These are phyloP conservation scores for Ilex aquifolium DNA, from an alignment of 257 asterid species.

Conservation along the genomic window DNA sequence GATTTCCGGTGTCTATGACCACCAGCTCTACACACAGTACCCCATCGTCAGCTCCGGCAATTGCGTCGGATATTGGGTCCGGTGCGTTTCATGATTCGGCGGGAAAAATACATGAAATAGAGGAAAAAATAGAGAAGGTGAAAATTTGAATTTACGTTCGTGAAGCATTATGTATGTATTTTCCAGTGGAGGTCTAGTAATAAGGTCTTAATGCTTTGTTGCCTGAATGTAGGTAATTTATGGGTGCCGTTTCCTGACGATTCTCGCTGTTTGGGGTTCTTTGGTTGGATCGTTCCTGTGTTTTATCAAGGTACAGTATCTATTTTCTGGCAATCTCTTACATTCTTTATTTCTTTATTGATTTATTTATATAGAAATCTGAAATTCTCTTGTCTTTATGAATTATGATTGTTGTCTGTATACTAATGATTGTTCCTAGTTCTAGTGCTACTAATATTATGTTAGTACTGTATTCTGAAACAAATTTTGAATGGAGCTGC, in stretches of 20 bases:
- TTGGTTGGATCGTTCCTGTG: slow-evolving; percentile 80
- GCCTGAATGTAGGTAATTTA: slow-evolving; percentile 51
- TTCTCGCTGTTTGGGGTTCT: slow-evolving; percentile 92
- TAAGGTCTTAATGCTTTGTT: too few species aligned
- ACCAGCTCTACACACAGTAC: slow-evolving; percentile 5
- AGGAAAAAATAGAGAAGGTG: slow-evolving; percentile 63
- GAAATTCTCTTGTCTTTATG: too few species aligned
- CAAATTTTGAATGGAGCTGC: too few species aligned
- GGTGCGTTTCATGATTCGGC: slow-evolving; percentile 21
- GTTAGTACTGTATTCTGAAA: too few species aligned
- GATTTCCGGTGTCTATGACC: slow-evolving; percentile 9
- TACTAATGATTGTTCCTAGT: too few species aligned
- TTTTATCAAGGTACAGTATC: slow-evolving; percentile 50
- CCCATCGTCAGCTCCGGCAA: slow-evolving; percentile 11
- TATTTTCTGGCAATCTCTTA: not conserved
- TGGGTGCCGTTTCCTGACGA: slow-evolving; percentile 76
- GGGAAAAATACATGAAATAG: slow-evolving; percentile 29
- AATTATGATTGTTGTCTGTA: too few species aligned
- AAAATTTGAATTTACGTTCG: not conserved
- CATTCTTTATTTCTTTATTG: not conserved
- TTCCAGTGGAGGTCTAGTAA: too few species aligned
- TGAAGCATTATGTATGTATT: too few species aligned
- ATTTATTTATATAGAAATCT: not conserved
- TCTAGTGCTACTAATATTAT: too few species aligned
- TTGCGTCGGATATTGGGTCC: slow-evolving; percentile 32